Evolutionary conservation across 2,329 filamentous ascomycete genomes (phyloP).

Genomic region (Annulohypoxylon truncatum): DNA sequence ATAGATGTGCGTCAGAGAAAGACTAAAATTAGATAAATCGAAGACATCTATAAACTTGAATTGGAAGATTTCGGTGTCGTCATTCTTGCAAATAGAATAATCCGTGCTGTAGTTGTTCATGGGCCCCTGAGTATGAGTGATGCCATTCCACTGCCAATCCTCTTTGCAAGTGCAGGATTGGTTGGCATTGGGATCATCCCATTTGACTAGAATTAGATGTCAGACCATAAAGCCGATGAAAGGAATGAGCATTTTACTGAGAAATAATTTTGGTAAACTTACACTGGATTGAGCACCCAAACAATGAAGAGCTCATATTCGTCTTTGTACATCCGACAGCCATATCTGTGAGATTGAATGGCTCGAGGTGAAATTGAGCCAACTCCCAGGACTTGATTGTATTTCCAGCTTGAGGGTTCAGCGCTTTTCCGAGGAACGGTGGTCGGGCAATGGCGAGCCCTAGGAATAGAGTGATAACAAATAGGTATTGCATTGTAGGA

Average conservation of each 20-base stretch:
- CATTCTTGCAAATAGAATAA: constrained; percentile 25
- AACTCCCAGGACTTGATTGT: constrained; percentile 10
- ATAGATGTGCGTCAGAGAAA: constrained; percentile 36
- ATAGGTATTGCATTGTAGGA: constrained; percentile 6
- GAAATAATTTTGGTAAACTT: neutral
- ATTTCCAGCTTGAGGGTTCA: neutral
- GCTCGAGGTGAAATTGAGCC: constrained; percentile 35
- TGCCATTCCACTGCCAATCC: constrained; percentile 33
- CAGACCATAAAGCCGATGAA: neutral
- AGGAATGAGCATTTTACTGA: neutral
- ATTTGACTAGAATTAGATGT: constrained; percentile 26
- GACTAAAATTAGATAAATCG: constrained; percentile 29
- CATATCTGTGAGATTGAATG: constrained; percentile 33
- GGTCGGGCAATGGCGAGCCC: neutral
- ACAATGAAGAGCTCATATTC: neutral
- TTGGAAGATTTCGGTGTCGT: constrained; percentile 29
- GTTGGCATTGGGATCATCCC: constrained; percentile 31
- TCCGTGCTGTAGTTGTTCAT: constrained; percentile 26
- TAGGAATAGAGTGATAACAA: neutral
- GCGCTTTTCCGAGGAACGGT: neutral
- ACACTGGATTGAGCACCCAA: constrained; percentile 38
- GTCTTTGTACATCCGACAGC: constrained; percentile 30
- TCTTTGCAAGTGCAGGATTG: constrained; percentile 22
- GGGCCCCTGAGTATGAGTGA: neutral
- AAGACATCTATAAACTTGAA: constrained; percentile 36